Base-by-base conservation (phyloP, 2,329 filamentous ascomycete species). In the Neoarthrinium moseri region DNA sequence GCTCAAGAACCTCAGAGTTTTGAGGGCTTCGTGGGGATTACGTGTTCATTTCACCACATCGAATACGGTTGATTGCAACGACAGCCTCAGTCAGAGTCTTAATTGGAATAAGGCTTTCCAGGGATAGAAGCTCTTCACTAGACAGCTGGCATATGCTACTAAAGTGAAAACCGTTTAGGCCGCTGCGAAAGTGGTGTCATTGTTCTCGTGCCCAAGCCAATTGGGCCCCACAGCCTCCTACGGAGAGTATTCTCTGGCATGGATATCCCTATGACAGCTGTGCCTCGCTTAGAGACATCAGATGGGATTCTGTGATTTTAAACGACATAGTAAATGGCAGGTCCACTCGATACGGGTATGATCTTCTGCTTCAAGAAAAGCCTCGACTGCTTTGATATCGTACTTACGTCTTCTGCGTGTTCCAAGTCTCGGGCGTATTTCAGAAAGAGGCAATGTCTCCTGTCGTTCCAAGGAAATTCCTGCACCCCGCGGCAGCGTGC, bases 361-460 rank as follows among this genome's bases (percentile, higher is more conserved):
- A 44, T 44, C 22, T 45, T 38, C 43, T 45, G 43, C 35, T 39
- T 30, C 23, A 29, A 21, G 33, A 30, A 44, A 18, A 35, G 26
- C 36, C n/a, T n/a, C n/a, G n/a, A n/a, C n/a, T n/a, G n/a, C n/a
- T 11, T 34, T 36, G 22, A 17, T 36, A 37, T 36, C 33, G 27
- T n/a, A 15, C 21, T 44, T 37, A 37, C 18, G 6, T 36, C 41
- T 32, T 36, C n/a, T 11, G 20, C 23, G n/a, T 43, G 20, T 12
- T 21, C 22, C 30, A 27, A 15, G 17, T 20, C 41, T 22, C 30
- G 21, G 18, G 20, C 26, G 18, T 20, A 34, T 10, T 15, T 44
- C 41, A 21, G 36, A 44, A 36, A 44, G 41, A 44, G 41, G 30
- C 30, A 44, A 36, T 24, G 36, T 44, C 41, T 44, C 41, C 41